Evolutionary conservation across 2,329 filamentous ascomycete genomes (phyloP), one percentile per base, ranked within the genome.

Genomic region (Dactylellina leptospora): DNA sequence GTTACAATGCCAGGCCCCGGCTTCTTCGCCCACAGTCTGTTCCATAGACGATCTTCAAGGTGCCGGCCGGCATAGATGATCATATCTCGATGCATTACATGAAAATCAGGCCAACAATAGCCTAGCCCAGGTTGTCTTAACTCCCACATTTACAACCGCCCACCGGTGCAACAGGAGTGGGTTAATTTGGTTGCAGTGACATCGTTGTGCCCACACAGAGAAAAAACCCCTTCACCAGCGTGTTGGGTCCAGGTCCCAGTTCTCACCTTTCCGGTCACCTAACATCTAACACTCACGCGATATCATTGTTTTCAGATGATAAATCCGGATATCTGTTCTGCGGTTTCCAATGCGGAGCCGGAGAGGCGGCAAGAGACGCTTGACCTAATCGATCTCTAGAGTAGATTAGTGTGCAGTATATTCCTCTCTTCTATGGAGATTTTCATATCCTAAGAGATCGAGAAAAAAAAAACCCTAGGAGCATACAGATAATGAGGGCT

Each of bases 41-140:
- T 33, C 28, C 11, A n/a, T 53, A 16, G 28, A 50, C 23, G 20
- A 20, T 9, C 36, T 28, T n/a, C n/a, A n/a, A 9, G 20, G 16
- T 11, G 36, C 28, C 16, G n/a, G 1, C 27, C 16, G 1, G 13
- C 16, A 40, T 48, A 6, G 44, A 5, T 48, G 11, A 50, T 60
- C 56, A 11, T 22, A 38, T 8, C 11, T 58, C 44, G 30, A 54
- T 54, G 47, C 23, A 60, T 22, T 59, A 27, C 44, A 44, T 59
- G 40, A 25, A 44, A 53, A 55, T 50, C 40, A 16, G 54, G 45
- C 63, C 47, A 69, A 69, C 63, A 69, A 60, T 61, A 36, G 63
- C 36, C 40, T 30, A 18, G 16, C 62, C 45, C 45, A 1, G 5
- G 4, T 6, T 16, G 4, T 40, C 10, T 16, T 4, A 4, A 13